Evolutionary conservation across 805 yeast genomes (phyloP), one percentile per base, ranked within the genome.

Genomic region (Wickerhamomyces sydowiorum): DNA sequence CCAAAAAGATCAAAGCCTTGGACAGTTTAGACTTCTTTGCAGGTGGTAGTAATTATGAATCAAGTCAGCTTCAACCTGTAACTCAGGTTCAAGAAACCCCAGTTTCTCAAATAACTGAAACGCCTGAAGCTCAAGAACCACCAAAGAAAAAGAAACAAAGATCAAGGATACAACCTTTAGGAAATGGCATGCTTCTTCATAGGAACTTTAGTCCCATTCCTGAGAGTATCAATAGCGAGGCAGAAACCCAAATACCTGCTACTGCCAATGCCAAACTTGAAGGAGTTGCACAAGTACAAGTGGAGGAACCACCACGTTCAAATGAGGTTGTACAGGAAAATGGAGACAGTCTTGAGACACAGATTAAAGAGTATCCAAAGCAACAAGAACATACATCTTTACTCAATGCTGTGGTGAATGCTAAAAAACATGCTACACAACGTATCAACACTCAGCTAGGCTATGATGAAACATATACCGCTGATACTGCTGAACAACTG

Each of bases 1-100:
- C 46, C n/a, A 23, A 29, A 5, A 48, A 49, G 25, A 54, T 67
- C 2, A 48, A 62, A 43, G 60, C 68, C 1, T 47, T 67, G 25
- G 64, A 65, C 35, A 61, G 66, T 36, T 48, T 67, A 31, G 56
- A 56, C 24, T 65, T 60, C 47, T 67, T 67, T 51, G 72, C 65
- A 4, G 73, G 72, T 24, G 71, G 72, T 22, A 51, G 39, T 18
- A 43, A 14, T 25, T 19, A 5, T 4, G 40, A n/a, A 30, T 10
- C 37, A 32, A 20, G 17, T 32, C 35, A 45, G 18, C 10, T 13
- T 13, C 44, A 44, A 37, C 18, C 41, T 9, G 33, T 13, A 34
- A 3, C 24, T 20, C 31, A 42, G 36, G 14, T 37, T 14, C 10
- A 9, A 10, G 45, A 41, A 21, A 15, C 27, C 7, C 12, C 31